Base-by-base conservation (phyloP, 768 basidiomycete genomes). In the Termitomyces sp. region DNA sequence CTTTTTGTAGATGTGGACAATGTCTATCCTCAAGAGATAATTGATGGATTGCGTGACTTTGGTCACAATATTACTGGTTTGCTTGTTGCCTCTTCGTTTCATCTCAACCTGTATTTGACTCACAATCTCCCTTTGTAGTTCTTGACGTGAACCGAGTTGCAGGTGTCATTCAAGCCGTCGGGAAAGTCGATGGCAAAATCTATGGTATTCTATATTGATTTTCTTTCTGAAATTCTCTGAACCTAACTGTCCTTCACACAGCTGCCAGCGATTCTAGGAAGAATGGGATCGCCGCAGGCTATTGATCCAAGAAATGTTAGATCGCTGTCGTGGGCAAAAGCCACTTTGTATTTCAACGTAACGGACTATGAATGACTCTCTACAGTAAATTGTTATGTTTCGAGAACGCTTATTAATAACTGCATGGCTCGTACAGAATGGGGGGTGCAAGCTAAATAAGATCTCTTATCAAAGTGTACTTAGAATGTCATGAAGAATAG, bases 251-350 rank as follows among this genome's bases (percentile, higher is more conserved):
- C 25, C 23, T 20, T 16, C 35, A 23, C 23, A 41, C 60, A 89
- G 94, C 91, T 57, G 88, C 91, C 9, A 92, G 90, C 65, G 94
- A 97, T 70, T 92, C 90, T 18, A 81, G 94, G 65, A 96, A 95
- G 76, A 89, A 93, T 59, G 94, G 94, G n/a, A 80, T 94, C 39
- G 90, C 94, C 5, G 85, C 89, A 44, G 94, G 89, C 3, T 95
- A 94, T 70, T 92, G 64, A 64, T 50, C 9, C n/a, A 3, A 33
- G 11, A 15, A 3, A 29, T 1, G 10, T 47, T 47, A 32, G 20
- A 47, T 12, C 20, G 11, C 4, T 13, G 40, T 42, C 16, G 41
- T 15, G 1, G n/a, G n/a, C n/a, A n/a, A n/a, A n/a, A n/a, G n/a
- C n/a, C n/a, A n/a, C n/a, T n/a, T n/a, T n/a, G n/a, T n/a, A n/a